Conservation (phyloP, 208 protist genomes). For the Leishmania tarentolae region DNA sequence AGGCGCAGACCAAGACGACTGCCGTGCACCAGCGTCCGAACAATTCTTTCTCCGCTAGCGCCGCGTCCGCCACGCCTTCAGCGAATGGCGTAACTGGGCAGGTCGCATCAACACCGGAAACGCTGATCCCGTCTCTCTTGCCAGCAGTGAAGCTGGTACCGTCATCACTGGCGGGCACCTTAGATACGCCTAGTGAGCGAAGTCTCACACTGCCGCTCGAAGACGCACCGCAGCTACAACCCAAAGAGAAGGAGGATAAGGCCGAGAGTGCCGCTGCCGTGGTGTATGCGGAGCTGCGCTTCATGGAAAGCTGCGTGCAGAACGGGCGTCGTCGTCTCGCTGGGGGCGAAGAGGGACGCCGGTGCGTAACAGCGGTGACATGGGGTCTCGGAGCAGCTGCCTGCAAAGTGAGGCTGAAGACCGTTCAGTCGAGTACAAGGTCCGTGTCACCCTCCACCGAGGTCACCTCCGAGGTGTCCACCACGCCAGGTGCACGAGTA, state of each 20-base stretch:
- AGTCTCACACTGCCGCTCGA: not conserved
- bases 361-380: conserved; percentile 43
- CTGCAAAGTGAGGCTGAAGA: conserved; percentile 28
- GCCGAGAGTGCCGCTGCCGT: not conserved
- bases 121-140: not conserved
- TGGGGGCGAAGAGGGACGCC: conserved; percentile 27
- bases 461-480: not conserved
- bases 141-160: not conserved
- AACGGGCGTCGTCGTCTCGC: conserved; percentile 19
- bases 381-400: conserved; percentile 71
- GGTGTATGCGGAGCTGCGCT: conserved; percentile 16
- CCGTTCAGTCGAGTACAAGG: not conserved
- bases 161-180: not conserved
- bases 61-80: not conserved
- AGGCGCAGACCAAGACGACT: not conserved
- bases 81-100: not conserved
- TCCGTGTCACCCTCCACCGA: not conserved
- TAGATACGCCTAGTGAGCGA: not conserved
- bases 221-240: not conserved
- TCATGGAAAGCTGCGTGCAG: conserved; percentile 25
- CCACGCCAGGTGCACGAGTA: not conserved
- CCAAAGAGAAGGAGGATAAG: not conserved
- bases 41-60: not conserved
- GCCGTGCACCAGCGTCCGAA: not conserved
- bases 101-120: not conserved